Conservation (phyloP, 257 asterid genomes). For the Datura wrightii region DNA sequence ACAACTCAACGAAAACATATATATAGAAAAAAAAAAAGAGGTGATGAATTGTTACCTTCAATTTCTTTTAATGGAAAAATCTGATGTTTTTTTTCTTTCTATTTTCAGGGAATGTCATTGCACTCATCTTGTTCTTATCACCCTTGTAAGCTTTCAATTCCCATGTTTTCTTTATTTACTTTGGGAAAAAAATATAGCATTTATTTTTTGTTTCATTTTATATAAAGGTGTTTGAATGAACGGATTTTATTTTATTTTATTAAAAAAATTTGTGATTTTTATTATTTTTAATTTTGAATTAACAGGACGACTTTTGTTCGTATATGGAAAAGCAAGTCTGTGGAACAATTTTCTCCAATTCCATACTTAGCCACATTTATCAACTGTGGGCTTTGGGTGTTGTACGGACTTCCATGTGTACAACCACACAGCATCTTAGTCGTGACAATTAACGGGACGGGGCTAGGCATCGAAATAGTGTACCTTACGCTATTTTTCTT, state of each 20-base stretch:
- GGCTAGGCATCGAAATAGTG: conserved; percentile 65
- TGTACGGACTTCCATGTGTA: conserved; percentile 82
- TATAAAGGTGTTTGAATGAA: no score
- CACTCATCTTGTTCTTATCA: conserved; percentile 71
- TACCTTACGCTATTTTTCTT: conserved; percentile 53
- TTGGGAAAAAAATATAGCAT: not conserved
- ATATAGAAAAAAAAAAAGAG: no score
- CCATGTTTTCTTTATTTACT: not conserved
- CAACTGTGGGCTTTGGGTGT: conserved; percentile 81
- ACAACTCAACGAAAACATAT: not conserved
- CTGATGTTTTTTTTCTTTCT: not conserved
- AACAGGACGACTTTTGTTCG: conserved; percentile 69
- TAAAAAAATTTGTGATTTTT: no score
- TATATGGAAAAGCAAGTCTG: conserved; percentile 72
- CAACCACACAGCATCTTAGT: conserved; percentile 78
- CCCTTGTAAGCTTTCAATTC: conserved; percentile 64
- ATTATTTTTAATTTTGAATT: not conserved
- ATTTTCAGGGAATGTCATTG: conserved; percentile 72
- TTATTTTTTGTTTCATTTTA: no score
- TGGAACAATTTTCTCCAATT: conserved; percentile 77
- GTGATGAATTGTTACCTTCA: not conserved
- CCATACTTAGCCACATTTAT: conserved; percentile 82
- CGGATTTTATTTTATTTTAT: no score
- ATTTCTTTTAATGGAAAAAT: not conserved
- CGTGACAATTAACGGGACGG: conserved; percentile 73